Evolutionary conservation across 768 basidiomycete species (phyloP).

Genomic region (Coprinopsis marcescibilis): DNA sequence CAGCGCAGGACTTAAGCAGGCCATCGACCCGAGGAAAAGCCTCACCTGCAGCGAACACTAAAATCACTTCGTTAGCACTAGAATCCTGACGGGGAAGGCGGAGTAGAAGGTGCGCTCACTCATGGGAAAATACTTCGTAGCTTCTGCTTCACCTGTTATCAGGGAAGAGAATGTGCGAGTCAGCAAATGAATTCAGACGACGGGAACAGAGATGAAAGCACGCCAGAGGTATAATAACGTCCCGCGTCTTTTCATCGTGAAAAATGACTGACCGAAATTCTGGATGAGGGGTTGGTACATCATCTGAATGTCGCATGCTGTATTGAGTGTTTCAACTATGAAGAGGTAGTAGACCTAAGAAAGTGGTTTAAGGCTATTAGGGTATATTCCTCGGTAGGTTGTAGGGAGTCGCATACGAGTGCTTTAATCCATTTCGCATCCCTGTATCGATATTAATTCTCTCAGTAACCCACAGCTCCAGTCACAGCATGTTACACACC

Average conservation of each 20-base stretch:
- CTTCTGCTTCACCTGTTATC: slow-evolving; percentile 17
- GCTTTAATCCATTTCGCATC: slow-evolving; percentile 38
- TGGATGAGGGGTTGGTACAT: slow-evolving; percentile 42
- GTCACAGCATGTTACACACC: slow-evolving; percentile 21
- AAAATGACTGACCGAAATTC: slow-evolving; percentile 23
- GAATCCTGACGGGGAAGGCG: neutral
- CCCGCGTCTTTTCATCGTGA: neutral
- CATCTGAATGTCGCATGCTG: slow-evolving; percentile 38
- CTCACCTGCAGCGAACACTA: slow-evolving; percentile 29
- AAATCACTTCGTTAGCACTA: neutral
- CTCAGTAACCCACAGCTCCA: neutral
- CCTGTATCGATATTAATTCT: slow-evolving; percentile 23
- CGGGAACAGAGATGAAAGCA: too few species aligned
- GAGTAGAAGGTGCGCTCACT: slow-evolving; percentile 16
- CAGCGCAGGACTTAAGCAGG: too few species aligned
- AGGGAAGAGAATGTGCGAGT: too few species aligned
- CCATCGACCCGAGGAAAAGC: too few species aligned
- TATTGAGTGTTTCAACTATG: slow-evolving; percentile 36
- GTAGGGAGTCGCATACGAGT: slow-evolving; percentile 24
- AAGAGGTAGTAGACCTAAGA: slow-evolving; percentile 37
- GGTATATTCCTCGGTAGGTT: neutral
- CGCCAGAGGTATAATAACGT: slow-evolving; percentile 26
- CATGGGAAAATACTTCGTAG: slow-evolving; percentile 22
- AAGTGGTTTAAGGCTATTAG: neutral
- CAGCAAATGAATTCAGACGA: too few species aligned